Percentiles rank a stretch among this genome's conserved stretches.
Conservation (phyloP, 768 basidiomycete species). For the Tulasnella sp. region DNA sequence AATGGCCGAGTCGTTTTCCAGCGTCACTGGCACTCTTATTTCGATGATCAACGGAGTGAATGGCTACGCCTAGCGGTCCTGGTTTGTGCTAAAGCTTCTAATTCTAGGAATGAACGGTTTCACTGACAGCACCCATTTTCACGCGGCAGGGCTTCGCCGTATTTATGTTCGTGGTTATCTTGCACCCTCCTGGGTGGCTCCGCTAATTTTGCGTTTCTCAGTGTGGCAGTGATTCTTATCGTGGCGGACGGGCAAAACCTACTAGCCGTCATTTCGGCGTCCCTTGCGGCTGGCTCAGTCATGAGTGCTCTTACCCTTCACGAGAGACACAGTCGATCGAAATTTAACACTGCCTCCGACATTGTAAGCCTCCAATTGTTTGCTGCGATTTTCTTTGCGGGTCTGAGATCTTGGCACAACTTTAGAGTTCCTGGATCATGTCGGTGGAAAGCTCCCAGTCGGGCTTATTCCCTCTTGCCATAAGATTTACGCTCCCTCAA, state of each 20-base stretch:
- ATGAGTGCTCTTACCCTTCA: background rate
- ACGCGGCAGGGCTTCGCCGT: constrained; percentile 6
- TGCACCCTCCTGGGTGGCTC: background rate
- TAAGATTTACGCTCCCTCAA: constrained; percentile 1
- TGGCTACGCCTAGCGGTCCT: background rate
- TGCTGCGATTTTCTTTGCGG: too few relatives aligned
- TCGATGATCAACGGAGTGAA: constrained; percentile 11
- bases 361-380: background rate
- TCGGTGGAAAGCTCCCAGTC: background rate
- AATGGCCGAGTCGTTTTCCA: constrained; percentile 17
- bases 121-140: too few relatives aligned
- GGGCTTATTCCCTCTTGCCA: background rate
- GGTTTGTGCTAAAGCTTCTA: background rate
- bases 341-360: background rate
- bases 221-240: background rate
- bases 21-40: constrained; percentile 20
- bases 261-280: background rate
- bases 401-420: too few relatives aligned
- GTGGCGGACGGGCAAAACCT: background rate
- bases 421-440: constrained; percentile 8
- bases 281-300: background rate
- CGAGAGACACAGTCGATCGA: background rate
- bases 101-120: too few relatives aligned
- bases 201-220: background rate
- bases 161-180: constrained; percentile 5